These are phyloP conservation scores for Backusella australiensis DNA, from an alignment of 192 early-diverging fungal species.

Conservation along the genomic window DNA sequence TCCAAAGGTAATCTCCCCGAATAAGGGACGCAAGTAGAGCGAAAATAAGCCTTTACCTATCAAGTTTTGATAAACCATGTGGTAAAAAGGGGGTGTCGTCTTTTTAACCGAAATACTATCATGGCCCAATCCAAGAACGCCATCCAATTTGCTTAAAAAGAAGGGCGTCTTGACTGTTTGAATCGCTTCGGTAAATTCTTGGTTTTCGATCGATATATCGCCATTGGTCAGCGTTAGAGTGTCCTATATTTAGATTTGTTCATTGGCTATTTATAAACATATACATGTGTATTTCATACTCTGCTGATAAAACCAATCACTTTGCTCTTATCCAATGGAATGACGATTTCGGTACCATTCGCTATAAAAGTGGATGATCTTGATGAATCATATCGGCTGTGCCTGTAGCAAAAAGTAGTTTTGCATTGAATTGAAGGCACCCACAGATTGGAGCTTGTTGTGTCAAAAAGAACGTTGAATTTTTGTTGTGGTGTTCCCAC, in stretches of 20 bases:
- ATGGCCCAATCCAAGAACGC: neutral
- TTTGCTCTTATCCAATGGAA: neutral
- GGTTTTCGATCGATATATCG: neutral
- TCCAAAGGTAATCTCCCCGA: neutral
- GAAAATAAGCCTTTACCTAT: neutral
- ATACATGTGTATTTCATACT: neutral
- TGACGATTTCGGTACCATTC: neutral
- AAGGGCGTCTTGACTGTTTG: neutral
- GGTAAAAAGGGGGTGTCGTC: neutral
- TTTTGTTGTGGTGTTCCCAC: neutral
- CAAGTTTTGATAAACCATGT: too few relatives aligned
- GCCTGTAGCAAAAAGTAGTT: neutral
- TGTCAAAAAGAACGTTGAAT: slow-evolving; percentile 4
- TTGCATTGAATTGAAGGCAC: neutral
- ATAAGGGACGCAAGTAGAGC: neutral
- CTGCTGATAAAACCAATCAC: neutral
- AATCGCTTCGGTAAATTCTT: neutral
- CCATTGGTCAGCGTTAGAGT: neutral
- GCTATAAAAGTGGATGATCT: neutral
- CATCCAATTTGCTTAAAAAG: neutral
- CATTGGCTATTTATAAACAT: neutral
- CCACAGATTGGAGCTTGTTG: neutral
- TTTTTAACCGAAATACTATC: neutral
- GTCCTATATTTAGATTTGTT: neutral
- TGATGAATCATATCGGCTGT: neutral